Percentiles rank a stretch among this genome's conserved stretches.
Conservation (phyloP, 306 rosid species). For the Ormosia emarginata region DNA sequence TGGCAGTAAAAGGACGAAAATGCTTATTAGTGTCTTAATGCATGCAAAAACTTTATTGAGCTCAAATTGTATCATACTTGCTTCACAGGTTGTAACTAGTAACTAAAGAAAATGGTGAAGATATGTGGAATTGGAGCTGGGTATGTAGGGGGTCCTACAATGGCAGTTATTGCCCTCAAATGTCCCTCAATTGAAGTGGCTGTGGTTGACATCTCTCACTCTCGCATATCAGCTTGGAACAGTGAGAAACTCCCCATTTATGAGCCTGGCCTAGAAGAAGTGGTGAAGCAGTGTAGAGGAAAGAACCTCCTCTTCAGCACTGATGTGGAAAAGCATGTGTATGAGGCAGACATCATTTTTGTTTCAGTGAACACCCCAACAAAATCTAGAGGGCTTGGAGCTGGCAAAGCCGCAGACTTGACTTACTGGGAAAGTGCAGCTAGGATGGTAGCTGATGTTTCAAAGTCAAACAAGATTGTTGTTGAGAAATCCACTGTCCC, state of each 20-base stretch:
- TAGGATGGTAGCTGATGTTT: slow-evolving; percentile 68
- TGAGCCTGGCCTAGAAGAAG: slow-evolving; percentile 75
- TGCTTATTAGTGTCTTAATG: not conserved
- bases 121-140: slow-evolving; percentile 90
- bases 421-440: slow-evolving; percentile 92
- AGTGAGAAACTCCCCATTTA: slow-evolving; percentile 73
- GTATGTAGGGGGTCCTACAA: slow-evolving; percentile 83
- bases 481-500: slow-evolving; percentile 91
- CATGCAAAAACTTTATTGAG: not conserved
- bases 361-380: slow-evolving; percentile 83
- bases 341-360: slow-evolving; percentile 74
- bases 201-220: slow-evolving; percentile 73
- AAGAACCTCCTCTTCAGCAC: slow-evolving; percentile 78
- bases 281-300: slow-evolving; percentile 70
- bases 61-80: not conserved
- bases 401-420: slow-evolving; percentile 82
- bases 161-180: slow-evolving; percentile 82
- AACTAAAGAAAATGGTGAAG: slow-evolving; percentile 59
- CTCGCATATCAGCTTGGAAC: slow-evolving; percentile 77
- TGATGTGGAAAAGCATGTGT: slow-evolving; percentile 62
- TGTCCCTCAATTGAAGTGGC: slow-evolving; percentile 70
- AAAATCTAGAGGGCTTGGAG: slow-evolving; percentile 69
- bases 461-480: slow-evolving; percentile 65
- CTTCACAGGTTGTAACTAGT: slow-evolving; percentile 24
- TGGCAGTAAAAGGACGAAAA: not conserved